Evolutionary conservation across 352 stramenopile species (phyloP).

Genomic region (Stramenopiles sp.): DNA sequence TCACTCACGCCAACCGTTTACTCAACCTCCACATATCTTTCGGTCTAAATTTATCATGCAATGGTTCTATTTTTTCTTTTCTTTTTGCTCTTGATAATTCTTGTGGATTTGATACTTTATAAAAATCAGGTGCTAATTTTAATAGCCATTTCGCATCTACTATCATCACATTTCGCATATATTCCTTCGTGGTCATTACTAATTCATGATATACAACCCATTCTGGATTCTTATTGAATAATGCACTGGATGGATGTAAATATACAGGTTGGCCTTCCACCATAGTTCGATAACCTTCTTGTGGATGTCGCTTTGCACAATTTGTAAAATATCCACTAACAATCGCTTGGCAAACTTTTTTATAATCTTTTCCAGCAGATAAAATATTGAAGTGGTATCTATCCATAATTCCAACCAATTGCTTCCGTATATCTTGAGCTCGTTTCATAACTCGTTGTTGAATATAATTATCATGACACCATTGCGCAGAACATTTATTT

Average conservation of each 20-base stretch:
- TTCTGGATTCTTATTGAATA: conserved; percentile 46
- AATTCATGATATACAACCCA: conserved; percentile 98
- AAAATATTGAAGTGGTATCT: conserved; percentile 82
- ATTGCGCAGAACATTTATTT: conserved; percentile 86
- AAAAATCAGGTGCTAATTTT: conserved; percentile 98
- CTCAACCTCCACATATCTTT: not conserved
- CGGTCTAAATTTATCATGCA: conserved; percentile 64
- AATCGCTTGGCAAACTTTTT: conserved; percentile 81
- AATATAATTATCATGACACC: conserved; percentile 85
- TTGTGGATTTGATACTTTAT: conserved; percentile 90
- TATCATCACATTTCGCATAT: conserved; percentile 86
- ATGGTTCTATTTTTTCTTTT: conserved; percentile 96
- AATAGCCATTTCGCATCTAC: conserved; percentile 94
- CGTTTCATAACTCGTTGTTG: conserved; percentile 91
- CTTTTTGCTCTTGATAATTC: conserved; percentile 92
- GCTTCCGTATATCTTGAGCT: conserved; percentile 91
- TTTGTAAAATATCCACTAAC: conserved; percentile 99
- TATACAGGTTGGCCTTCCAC: conserved; percentile 90
- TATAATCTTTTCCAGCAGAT: conserved; percentile 50
- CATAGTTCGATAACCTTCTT: conserved; percentile 94
- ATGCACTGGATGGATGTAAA: conserved; percentile 97
- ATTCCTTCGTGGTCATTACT: conserved; percentile 96
- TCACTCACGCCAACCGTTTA: too few relatives aligned
- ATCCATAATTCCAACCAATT: conserved; percentile 95
- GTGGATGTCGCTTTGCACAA: conserved; percentile 79